Percentiles rank a stretch among this genome's conserved stretches.
Conservation (phyloP, 75 land plant genomes). For the Cunninghamia lanceolata region DNA sequence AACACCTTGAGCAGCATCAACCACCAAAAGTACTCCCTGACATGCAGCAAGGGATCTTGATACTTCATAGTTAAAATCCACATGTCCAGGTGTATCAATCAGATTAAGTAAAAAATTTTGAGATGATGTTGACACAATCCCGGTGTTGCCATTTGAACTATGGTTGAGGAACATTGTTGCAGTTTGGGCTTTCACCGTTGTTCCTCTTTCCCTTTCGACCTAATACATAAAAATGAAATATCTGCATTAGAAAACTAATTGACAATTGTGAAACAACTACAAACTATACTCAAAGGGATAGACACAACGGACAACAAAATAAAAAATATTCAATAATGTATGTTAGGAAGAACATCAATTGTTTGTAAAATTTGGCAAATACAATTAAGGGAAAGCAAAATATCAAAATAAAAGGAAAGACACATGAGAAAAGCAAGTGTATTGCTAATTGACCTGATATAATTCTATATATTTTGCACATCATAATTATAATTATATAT, state of each 20-base stretch:
- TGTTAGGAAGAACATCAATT: background rate
- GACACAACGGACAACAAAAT: background rate
- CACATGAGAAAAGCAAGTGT: background rate
- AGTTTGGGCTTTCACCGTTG: slow-evolving; percentile 98
- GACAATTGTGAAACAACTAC: background rate
- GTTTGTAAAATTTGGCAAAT: background rate
- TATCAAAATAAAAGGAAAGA: background rate
- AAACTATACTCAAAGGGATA: background rate
- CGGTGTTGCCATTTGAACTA: slow-evolving; percentile 13
- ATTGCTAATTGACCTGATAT: background rate
- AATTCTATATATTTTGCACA: background rate
- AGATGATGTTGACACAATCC: background rate
- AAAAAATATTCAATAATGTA: background rate
- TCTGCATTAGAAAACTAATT: background rate
- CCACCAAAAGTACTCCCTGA: slow-evolving; percentile 95
- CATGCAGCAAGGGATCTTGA: slow-evolving; percentile 98
- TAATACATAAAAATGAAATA: slow-evolving; percentile 17
- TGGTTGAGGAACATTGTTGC: slow-evolving; percentile 91
- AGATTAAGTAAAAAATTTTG: slow-evolving; percentile 66
- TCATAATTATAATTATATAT: too few relatives aligned
- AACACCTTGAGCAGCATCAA: slow-evolving; percentile 98
- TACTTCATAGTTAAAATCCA: slow-evolving; percentile 99
- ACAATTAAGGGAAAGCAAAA: background rate
- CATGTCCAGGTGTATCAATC: slow-evolving; percentile 98
- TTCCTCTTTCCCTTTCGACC: slow-evolving; percentile 99